Evolutionary conservation across 345 rosid species (phyloP), one percentile per base, ranked within the genome.

Genomic region (Gossypium longicalyx): DNA sequence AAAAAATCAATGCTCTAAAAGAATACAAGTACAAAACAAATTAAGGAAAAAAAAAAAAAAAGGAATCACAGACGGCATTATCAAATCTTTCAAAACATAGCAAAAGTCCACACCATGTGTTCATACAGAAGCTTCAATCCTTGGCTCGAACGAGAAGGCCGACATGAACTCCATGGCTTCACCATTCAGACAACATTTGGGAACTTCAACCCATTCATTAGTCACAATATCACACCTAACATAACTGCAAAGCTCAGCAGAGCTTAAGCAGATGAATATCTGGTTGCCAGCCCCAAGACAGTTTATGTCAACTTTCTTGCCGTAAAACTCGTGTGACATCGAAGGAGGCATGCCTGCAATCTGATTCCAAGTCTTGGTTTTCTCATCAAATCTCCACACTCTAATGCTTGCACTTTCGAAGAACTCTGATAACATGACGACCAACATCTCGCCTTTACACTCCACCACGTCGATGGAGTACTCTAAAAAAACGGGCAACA

Each of bases 381-480:
- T 77, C 56, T 89, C 89, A 7, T 81, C 85, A 64, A 82, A 90
- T 71, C 81, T 88, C 98, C 98, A 93, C 12, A 93, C 80, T 80
- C 98, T 81, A 48, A 93, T 87, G 77, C 89, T 93, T 0, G 98
- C 89, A 54, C 91, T 93, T 76, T 85, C 96, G 13, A 86, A 88
- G 41, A 93, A 89, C 74, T 93, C 98, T 0, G 97, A 90, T 44
- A 93, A 80, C 52, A 90, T 83, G 27, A 91, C 83, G 19, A 86
- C 94, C 16, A 85, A 76, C 89, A 90, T 82, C 71, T 89, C 86
- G 49, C 98, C 96, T 71, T 84, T 79, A 4, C 89, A 86, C 78
- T 86, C 96, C 78, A 93, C 90, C 83, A 90, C 79, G 74, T 93
- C 98, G 3, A 93, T 82, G 71, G 98, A 93, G 82, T 93, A 90